Conservation (phyloP, 1,284 basidiomycete species). For the Caloboletus firmus region DNA sequence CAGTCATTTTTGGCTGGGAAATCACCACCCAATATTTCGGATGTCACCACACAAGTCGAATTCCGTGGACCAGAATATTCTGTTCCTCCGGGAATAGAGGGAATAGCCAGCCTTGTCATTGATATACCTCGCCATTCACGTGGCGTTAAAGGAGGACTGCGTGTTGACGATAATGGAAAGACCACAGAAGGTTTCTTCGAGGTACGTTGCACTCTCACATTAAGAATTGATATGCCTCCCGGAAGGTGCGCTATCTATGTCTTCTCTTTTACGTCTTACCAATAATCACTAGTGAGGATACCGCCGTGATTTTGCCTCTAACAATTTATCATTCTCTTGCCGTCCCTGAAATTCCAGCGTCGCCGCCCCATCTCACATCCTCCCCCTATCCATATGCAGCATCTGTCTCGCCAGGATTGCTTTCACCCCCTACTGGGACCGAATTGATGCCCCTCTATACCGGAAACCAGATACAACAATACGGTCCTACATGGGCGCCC, state of each 20-base stretch:
- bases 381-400: conserved; percentile 21
- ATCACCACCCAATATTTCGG: conserved; percentile 51
- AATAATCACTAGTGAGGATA: conserved; percentile 57
- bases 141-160: conserved; percentile 56
- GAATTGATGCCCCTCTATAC: conserved; percentile 10
- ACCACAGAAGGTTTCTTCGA: conserved; percentile 61
- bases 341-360: conserved; percentile 42
- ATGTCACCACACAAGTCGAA: conserved; percentile 64
- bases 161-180: conserved; percentile 39
- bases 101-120: conserved; percentile 72
- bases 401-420: conserved; percentile 22
- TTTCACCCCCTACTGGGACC: conserved; percentile 18
- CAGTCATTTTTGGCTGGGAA: conserved; percentile 41
- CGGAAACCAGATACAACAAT: conserved; percentile 10
- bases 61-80: conserved; percentile 72
- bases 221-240: conserved; percentile 31
- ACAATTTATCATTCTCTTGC: conserved; percentile 62
- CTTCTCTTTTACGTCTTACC: conserved; percentile 11
- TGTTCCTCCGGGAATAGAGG: conserved; percentile 68
- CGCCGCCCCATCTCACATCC: conserved; percentile 15
- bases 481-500: conserved; percentile 7
- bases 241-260: conserved; percentile 26
- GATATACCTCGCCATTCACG: conserved; percentile 64
- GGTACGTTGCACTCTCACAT: conserved; percentile 37
- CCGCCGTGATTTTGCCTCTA: conserved; percentile 61